These are phyloP conservation scores for Dothistroma septosporum DNA, from an alignment of 2,329 filamentous ascomycete genomes.

Conservation along the genomic window DNA sequence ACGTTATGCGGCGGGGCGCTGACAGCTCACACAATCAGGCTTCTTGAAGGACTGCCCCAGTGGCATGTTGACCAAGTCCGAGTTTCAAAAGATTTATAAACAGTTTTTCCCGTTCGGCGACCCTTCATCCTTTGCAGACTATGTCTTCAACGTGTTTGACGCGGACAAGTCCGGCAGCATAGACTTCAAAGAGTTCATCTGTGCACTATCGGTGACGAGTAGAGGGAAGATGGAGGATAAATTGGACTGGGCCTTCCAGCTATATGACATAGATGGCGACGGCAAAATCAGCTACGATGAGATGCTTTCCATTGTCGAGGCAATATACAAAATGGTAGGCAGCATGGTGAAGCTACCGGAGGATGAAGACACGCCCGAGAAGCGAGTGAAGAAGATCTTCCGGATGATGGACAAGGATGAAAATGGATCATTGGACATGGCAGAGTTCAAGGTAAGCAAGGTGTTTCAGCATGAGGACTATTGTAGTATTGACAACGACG, in stretches of 20 bases:
- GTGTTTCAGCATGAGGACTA: background rate
- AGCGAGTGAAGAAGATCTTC: conserved; percentile 97
- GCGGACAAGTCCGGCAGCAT: conserved; percentile 95
- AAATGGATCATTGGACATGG: conserved; percentile 93
- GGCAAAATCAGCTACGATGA: conserved; percentile 99
- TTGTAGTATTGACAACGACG: conserved; percentile 14
- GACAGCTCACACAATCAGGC: conserved; percentile 50
- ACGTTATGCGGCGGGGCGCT: conserved; percentile 10
- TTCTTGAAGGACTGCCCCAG: conserved; percentile 98
- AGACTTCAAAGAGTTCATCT: conserved; percentile 99
- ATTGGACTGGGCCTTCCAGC: conserved; percentile 97
- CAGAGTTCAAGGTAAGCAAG: conserved; percentile 74
- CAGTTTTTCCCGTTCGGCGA: conserved; percentile 99
- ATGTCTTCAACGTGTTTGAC: conserved; percentile 99
- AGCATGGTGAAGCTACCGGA: conserved; percentile 99
- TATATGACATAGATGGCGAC: conserved; percentile 98
- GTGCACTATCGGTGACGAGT: conserved; percentile 92
- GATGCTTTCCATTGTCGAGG: conserved; percentile 98
- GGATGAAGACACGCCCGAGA: conserved; percentile 98
- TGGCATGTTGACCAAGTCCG: conserved; percentile 93
- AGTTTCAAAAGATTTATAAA: conserved; percentile 99
- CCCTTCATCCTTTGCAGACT: conserved; percentile 94
- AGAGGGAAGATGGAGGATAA: conserved; percentile 99
- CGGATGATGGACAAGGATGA: conserved; percentile 99
- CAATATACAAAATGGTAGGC: conserved; percentile 99